phyloP scores from a whole-genome alignment of 352 stramenopile species.

The Globisporangium megalacanthum region DNA sequence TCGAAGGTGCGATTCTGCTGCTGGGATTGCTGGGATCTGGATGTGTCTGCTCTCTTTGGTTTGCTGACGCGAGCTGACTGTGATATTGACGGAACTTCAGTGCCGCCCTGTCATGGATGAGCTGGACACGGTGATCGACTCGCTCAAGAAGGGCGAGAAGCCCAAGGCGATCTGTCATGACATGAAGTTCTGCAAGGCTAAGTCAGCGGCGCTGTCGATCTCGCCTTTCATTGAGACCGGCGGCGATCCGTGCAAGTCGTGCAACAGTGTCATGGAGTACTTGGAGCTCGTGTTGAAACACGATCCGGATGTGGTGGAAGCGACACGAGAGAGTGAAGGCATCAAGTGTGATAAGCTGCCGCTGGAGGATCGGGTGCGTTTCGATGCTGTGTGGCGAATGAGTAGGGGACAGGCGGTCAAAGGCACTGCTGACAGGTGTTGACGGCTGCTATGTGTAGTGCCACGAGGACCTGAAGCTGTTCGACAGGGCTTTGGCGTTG shows the following conservation, averaged over 20 bases:
- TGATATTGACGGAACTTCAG: slow-evolving; percentile 17
- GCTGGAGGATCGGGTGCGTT: slow-evolving; percentile 47
- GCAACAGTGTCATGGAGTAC: slow-evolving; percentile 51
- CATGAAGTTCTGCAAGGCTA: slow-evolving; percentile 41
- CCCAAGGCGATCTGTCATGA: slow-evolving; percentile 59
- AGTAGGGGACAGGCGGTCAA: not conserved
- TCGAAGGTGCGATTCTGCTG: slow-evolving; percentile 40
- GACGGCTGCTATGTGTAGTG: slow-evolving; percentile 25
- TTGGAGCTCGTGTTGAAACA: slow-evolving; percentile 51
- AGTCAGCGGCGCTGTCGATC: too few species aligned
- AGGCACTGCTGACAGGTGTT: not conserved
- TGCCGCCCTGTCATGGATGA: slow-evolving; percentile 58
- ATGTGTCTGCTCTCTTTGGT: slow-evolving; percentile 1
- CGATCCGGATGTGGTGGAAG: slow-evolving; percentile 50
- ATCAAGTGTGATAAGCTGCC: slow-evolving; percentile 60
- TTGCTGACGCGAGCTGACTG: slow-evolving; percentile 8
- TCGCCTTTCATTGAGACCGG: not conserved
- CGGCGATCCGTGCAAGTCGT: slow-evolving; percentile 41
- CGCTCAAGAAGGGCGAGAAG: slow-evolving; percentile 56
- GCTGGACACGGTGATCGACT: slow-evolving; percentile 56
- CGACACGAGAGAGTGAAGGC: slow-evolving; percentile 51
- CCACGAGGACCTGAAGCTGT: slow-evolving; percentile 59
- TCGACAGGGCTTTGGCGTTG: slow-evolving; percentile 41
- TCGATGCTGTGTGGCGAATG: not conserved
- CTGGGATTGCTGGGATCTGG: not conserved